Conservation (phyloP, 441 rosid genomes). For the Macaranga tanarius region DNA sequence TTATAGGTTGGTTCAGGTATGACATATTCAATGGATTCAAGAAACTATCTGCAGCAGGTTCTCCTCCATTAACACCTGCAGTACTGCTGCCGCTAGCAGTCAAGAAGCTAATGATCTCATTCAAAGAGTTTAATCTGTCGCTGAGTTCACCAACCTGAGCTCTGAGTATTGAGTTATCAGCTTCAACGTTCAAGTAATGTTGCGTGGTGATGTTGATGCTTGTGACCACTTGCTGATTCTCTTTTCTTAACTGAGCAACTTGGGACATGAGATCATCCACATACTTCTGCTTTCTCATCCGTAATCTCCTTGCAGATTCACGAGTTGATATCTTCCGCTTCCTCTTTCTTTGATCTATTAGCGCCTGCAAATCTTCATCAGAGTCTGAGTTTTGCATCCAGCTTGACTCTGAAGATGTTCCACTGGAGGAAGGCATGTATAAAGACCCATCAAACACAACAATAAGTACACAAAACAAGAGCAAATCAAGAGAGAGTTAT, state of each 20-base stretch:
- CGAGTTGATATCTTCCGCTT: constrained; percentile 81
- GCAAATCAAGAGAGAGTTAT: constrained; percentile 22
- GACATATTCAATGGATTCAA: constrained; percentile 45
- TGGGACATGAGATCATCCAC: constrained; percentile 60
- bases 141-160: constrained; percentile 75
- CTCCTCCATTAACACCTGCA: constrained; percentile 25
- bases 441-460: background rate
- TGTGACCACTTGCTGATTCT: constrained; percentile 50
- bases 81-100: constrained; percentile 28
- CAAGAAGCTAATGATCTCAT: constrained; percentile 56
- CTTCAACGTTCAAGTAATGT: constrained; percentile 46
- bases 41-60: constrained; percentile 42
- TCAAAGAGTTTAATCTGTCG: constrained; percentile 56
- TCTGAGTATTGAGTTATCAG: constrained; percentile 66
- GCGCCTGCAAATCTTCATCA: constrained; percentile 50
- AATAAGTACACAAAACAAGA: background rate
- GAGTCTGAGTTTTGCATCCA: constrained; percentile 60
- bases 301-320: constrained; percentile 87
- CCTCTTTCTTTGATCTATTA: constrained; percentile 72
- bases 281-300: constrained; percentile 86
- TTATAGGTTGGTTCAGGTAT: constrained; percentile 58
- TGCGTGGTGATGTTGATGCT: constrained; percentile 48
- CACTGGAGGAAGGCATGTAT: constrained; percentile 52
- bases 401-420: constrained; percentile 52
- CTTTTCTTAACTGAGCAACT: constrained; percentile 42